Percentiles rank a stretch among this genome's conserved stretches.
Evolutionary conservation across 1,284 basidiomycete genomes (phyloP).

Genomic region (Cerioporus squamosus): DNA sequence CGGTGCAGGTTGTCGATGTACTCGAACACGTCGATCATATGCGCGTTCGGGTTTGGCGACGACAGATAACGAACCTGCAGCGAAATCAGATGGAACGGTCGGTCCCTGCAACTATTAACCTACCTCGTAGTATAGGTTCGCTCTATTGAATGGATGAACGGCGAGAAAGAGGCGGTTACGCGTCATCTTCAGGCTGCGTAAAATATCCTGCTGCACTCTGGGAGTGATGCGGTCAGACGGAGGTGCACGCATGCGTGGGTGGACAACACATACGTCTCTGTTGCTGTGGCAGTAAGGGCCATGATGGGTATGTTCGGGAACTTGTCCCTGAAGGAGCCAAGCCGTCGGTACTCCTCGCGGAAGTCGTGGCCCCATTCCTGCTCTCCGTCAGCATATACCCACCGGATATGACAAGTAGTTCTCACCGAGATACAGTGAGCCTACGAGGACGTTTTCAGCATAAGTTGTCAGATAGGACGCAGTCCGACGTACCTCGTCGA

Average conservation of each 20-base stretch:
- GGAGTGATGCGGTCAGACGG: background rate
- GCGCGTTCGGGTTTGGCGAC: conserved; percentile 48
- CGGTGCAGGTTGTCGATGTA: conserved; percentile 67
- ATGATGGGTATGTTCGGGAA: conserved; percentile 82
- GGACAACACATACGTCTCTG: conserved; percentile 48
- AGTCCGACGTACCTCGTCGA: conserved; percentile 75
- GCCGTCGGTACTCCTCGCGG: conserved; percentile 70
- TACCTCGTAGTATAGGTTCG: conserved; percentile 84
- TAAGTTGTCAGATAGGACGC: too few relatives aligned
- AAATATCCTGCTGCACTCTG: conserved; percentile 71
- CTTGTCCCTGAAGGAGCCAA: conserved; percentile 71
- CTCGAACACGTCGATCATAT: conserved; percentile 68
- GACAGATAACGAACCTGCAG: conserved; percentile 64
- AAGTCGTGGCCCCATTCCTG: conserved; percentile 90
- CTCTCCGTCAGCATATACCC: background rate
- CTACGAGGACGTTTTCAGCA: conserved; percentile 37
- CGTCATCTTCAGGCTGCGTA: conserved; percentile 64
- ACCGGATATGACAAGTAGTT: background rate
- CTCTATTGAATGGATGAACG: conserved; percentile 80
- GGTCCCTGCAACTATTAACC: background rate
- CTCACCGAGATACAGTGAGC: conserved; percentile 86
- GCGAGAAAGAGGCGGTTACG: conserved; percentile 61
- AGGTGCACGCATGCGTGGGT: background rate
- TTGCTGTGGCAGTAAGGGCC: conserved; percentile 83
- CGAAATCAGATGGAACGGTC: background rate